Conservation (phyloP, 1,139 yeast species). For the Candida pseudocylindracea region DNA sequence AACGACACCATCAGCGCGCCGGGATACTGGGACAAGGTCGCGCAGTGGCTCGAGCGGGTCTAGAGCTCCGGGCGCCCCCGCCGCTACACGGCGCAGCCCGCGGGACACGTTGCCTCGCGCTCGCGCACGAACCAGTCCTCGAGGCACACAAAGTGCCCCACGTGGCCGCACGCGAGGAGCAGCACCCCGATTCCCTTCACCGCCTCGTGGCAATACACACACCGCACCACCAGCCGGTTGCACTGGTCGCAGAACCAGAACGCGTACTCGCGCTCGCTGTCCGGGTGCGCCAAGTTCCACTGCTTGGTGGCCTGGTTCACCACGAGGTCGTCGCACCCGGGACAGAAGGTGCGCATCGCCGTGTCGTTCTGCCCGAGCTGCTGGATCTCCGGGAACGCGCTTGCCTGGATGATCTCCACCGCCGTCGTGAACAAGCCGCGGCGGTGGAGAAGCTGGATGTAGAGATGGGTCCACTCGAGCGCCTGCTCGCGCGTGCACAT, state of each 20-base stretch:
- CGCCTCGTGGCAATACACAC: conserved; percentile 68
- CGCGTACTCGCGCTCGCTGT: background rate
- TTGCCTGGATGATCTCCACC: too few relatives aligned
- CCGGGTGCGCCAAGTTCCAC: background rate
- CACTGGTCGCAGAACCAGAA: conserved; percentile 79
- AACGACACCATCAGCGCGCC: conserved; percentile 62
- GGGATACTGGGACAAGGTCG: conserved; percentile 52
- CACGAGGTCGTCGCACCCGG: too few relatives aligned
- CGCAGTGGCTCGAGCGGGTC: conserved; percentile 21
- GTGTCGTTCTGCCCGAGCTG: too few relatives aligned
- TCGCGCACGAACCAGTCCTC: conserved; percentile 55
- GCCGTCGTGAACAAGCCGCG: too few relatives aligned
- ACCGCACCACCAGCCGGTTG: conserved; percentile 31
- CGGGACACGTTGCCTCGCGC: conserved; percentile 55
- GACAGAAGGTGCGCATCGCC: too few relatives aligned
- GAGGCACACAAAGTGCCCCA: conserved; percentile 69
- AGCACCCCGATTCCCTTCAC: conserved; percentile 50
- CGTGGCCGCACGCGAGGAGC: conserved; percentile 65
- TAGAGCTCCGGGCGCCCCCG: too few relatives aligned
- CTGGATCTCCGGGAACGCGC: too few relatives aligned
- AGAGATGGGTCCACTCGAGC: too few relatives aligned
- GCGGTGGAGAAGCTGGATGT: too few relatives aligned
- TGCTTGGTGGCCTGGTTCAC: too few relatives aligned
- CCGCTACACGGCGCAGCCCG: conserved; percentile 31
- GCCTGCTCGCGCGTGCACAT: too few relatives aligned